Conservation (phyloP, 345 rosid genomes). For the Brassica carinata region DNA sequence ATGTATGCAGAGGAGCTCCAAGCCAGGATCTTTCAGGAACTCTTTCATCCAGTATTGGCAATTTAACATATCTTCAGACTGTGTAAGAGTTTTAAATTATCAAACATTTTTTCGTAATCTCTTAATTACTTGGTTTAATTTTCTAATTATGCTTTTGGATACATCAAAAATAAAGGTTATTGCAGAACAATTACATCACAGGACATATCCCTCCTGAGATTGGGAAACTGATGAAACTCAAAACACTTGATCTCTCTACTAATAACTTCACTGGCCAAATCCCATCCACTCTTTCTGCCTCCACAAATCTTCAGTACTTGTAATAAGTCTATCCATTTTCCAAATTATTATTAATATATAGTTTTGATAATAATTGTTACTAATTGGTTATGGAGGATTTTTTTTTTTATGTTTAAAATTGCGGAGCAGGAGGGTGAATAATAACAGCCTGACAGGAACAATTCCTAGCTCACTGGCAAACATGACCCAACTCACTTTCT, state of each 20-base stretch:
- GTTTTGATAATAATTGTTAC: neutral
- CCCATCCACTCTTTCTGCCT: constrained; percentile 57
- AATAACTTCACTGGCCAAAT: constrained; percentile 71
- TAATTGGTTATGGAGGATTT: constrained; percentile 1
- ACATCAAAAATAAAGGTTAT: constrained; percentile 48
- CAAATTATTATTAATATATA: neutral
- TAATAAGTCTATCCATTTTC: constrained; percentile 50
- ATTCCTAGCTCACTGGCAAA: constrained; percentile 73
- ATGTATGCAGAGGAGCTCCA: constrained; percentile 69
- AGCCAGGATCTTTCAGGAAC: constrained; percentile 79
- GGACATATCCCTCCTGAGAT: constrained; percentile 74
- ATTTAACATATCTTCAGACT: constrained; percentile 76
- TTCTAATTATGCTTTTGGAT: constrained; percentile 6
- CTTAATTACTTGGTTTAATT: neutral
- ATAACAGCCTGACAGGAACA: constrained; percentile 69
- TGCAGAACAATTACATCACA: constrained; percentile 79
- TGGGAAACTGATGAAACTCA: constrained; percentile 73
- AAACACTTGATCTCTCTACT: constrained; percentile 79
- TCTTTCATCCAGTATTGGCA: constrained; percentile 69
- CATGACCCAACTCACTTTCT: constrained; percentile 77
- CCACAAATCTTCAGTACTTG: constrained; percentile 73
- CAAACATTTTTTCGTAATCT: constrained; percentile 9
- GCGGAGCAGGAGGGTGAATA: constrained; percentile 73
- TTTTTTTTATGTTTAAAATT: constrained; percentile 25
- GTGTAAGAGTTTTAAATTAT: constrained; percentile 54